A percentile compares a stretch with the other conserved stretches of the same genome.
phyloP scores from a whole-genome alignment of 148 eudicot species.

The Fagopyrum esculentum region DNA sequence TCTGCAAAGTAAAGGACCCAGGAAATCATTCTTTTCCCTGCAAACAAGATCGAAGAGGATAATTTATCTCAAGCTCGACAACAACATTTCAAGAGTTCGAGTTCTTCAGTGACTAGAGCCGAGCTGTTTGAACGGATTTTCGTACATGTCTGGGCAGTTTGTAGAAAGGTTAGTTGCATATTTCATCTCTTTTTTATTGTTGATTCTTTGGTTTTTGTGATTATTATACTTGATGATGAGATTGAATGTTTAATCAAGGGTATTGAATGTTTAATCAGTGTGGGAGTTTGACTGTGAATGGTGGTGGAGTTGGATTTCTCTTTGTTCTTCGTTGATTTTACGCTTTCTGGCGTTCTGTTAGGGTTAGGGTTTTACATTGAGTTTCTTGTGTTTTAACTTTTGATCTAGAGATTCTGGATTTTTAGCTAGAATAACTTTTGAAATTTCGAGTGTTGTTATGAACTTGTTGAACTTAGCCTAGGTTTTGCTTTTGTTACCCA shows the following conservation, averaged over 20 bases:
- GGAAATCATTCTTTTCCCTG: background rate
- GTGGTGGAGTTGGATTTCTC: background rate
- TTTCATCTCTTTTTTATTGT: background rate
- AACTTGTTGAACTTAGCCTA: background rate
- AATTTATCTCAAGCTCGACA: background rate
- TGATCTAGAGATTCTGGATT: background rate
- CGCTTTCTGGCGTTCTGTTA: background rate
- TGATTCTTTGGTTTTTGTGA: background rate
- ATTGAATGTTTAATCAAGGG: background rate
- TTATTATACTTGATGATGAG: background rate
- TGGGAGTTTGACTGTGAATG: conserved; percentile 6
- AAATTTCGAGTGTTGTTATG: background rate
- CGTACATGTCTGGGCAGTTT: background rate
- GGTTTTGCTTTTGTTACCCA: background rate
- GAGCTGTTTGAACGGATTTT: background rate
- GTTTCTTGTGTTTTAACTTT: background rate
- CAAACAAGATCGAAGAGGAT: background rate
- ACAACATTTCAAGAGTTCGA: background rate
- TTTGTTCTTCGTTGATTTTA: background rate
- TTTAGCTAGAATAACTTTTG: background rate
- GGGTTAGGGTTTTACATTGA: background rate
- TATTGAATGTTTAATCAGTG: background rate
- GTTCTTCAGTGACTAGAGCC: background rate
- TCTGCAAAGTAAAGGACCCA: background rate
- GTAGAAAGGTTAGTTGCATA: conserved; percentile 1